Base-by-base conservation (phyloP, 2,329 filamentous ascomycete species). In the Aspergillus neoniger region DNA sequence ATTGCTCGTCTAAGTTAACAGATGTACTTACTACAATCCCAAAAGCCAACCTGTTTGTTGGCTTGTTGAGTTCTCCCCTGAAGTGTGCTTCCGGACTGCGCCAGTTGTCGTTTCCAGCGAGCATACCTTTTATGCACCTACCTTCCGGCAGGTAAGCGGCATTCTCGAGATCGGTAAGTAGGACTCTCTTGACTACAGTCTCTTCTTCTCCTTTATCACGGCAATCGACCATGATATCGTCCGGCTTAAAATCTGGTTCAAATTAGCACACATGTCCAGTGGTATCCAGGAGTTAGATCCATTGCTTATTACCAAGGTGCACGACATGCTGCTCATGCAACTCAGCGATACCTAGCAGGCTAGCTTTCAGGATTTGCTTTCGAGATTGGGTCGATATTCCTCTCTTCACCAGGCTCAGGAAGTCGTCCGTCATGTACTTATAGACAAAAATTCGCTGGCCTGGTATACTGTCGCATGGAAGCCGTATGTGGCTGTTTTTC, bases 381-480 rank as follows among this genome's bases (percentile, higher is more conserved):
- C 74, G 73, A 8, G 74, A 65, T 52, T 66, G 57, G 21, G 78
- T 59, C 7, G 77, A 66, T n/a, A 81, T 61, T 32, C 76, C 70
- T 63, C 76, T 77, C 66, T 76, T 76, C 57, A 71, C 76, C 60
- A 81, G 75, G 62, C 71, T 71, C 55, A 81, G 74, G 21, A 81
- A 72, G 66, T 81, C 70, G 53, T 79, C 75, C 7, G 72, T 74
- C 63, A 81, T 67, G 67, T 80, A 81, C 61, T 75, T 76, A 63
- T 80, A 81, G 59, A 80, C 77, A 58, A 81, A 79, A 70, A 81
- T 78, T 38, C 71, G 74, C 65, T 77, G 69, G 14, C 79, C 76
- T 1, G 78, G 77, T 64, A 80, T 73, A 48, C 75, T 77, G 66
- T 81, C 79, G 43, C 74, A 66, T 30, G 77, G 67, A 7, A 74